phyloP scores from a whole-genome alignment of 192 early-diverging fungal species.

The Coemansia biformis region DNA sequence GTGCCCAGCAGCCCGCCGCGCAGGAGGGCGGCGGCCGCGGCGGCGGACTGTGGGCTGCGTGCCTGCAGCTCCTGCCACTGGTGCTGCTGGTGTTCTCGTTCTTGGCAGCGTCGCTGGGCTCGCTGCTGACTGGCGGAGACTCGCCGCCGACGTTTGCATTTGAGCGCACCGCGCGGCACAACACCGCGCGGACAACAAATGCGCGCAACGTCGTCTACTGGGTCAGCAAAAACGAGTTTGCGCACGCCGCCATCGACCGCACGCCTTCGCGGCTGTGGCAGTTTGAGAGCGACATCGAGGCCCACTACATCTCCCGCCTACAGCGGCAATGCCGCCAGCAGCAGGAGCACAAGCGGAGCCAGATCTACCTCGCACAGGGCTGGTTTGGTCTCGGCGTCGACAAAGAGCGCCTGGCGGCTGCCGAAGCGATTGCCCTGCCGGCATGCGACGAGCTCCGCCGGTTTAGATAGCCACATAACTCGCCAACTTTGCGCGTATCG shows the following conservation, averaged over 20 bases:
- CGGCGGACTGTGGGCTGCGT: conserved; percentile 35
- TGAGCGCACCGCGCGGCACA: conserved; percentile 48
- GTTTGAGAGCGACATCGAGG: conserved; percentile 72
- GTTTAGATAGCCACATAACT: conserved; percentile 45
- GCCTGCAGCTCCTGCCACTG: conserved; percentile 75
- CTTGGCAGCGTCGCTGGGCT: conserved; percentile 61
- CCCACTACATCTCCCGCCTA: conserved; percentile 60
- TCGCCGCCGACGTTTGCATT: conserved; percentile 63
- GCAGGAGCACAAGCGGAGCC: conserved; percentile 51
- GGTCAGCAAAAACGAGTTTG: conserved; percentile 62
- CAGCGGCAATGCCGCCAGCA: conserved; percentile 64
- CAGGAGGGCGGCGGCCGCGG: conserved; percentile 32
- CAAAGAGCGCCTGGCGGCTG: conserved; percentile 57
- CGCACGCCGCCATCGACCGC: conserved; percentile 22
- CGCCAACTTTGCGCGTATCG: no score
- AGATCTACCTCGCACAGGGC: conserved; percentile 59
- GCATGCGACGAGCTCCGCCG: conserved; percentile 69
- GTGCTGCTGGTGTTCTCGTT: conserved; percentile 71
- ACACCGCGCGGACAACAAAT: conserved; percentile 52
- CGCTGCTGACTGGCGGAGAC: conserved; percentile 34
- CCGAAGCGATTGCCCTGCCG: conserved; percentile 57
- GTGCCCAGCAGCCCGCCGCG: conserved; percentile 9
- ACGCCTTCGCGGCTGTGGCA: conserved; percentile 51
- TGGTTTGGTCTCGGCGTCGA: conserved; percentile 65
- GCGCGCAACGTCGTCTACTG: conserved; percentile 69